Evolutionary conservation across 2,329 filamentous ascomycete genomes (phyloP).

Genomic region (Aspergillus fumigatus): DNA sequence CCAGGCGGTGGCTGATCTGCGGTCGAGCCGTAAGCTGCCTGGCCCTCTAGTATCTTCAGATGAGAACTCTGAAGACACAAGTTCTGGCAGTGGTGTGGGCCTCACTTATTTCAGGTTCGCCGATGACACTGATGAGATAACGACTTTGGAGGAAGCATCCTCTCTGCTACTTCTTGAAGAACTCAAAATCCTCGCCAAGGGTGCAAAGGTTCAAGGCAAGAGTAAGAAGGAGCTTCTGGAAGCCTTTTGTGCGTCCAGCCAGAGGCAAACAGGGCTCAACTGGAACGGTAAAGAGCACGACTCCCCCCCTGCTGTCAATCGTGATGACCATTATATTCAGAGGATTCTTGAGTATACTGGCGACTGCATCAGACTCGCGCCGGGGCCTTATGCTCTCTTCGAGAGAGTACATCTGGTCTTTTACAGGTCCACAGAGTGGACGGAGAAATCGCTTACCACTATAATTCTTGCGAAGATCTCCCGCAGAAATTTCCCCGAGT

Average conservation of each 20-base stretch:
- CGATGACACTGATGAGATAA: constrained; percentile 72
- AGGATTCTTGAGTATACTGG: constrained; percentile 77
- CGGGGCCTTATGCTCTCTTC: constrained; percentile 71
- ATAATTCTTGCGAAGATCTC: constrained; percentile 92
- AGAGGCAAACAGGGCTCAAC: constrained; percentile 69
- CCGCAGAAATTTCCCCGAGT: constrained; percentile 78
- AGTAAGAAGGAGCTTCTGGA: constrained; percentile 77
- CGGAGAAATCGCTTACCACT: constrained; percentile 90
- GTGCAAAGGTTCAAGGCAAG: constrained; percentile 80
- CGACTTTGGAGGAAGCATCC: constrained; percentile 75
- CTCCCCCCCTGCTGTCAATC: constrained; percentile 50
- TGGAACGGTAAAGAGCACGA: constrained; percentile 51
- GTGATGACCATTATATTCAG: constrained; percentile 67
- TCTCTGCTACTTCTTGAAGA: constrained; percentile 81
- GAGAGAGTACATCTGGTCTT: constrained; percentile 94
- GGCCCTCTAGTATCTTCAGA: constrained; percentile 24
- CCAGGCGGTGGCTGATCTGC: constrained; percentile 61
- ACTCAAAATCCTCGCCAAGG: constrained; percentile 76
- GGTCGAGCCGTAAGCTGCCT: constrained; percentile 56
- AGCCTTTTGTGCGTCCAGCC: constrained; percentile 69
- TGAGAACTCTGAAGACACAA: constrained; percentile 45
- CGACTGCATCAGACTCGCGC: constrained; percentile 75
- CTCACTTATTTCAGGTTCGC: constrained; percentile 70
- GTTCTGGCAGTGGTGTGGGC: constrained; percentile 43
- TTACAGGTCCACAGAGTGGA: constrained; percentile 94